Evolutionary conservation across 2,329 filamentous ascomycete genomes (phyloP).

Genomic region (Colletotrichum gloeosporioides): DNA sequence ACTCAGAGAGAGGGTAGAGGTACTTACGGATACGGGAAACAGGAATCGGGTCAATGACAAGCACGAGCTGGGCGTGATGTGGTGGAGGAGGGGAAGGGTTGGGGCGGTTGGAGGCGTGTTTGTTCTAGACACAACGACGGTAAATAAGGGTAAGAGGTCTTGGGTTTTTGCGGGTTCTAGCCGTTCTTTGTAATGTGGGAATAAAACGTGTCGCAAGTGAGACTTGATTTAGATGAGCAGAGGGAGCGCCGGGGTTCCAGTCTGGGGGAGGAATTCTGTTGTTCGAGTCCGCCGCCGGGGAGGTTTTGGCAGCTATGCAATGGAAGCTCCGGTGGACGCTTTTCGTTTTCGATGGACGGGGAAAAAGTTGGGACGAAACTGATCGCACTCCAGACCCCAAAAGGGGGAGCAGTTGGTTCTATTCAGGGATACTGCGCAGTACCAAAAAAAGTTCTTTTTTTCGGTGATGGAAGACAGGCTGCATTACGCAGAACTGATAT

Average conservation of each 20-base stretch:
- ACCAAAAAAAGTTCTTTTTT: not conserved
- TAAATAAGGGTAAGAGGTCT: not conserved
- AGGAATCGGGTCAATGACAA: not conserved
- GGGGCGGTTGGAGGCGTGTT: not conserved
- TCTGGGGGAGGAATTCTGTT: not conserved
- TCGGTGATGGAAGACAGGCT: not conserved
- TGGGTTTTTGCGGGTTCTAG: not conserved
- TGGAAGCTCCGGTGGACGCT: not conserved
- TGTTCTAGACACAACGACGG: not conserved
- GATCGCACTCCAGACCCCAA: not conserved
- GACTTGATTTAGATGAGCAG: not conserved
- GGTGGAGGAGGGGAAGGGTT: not conserved
- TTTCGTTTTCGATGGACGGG: not conserved
- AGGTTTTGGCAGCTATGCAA: not conserved
- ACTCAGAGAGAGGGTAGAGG: not conserved
- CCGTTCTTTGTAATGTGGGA: not conserved
- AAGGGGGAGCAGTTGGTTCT: not conserved
- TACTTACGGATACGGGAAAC: not conserved
- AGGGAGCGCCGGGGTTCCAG: not conserved
- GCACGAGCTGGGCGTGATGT: not conserved
- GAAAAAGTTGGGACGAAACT: not conserved
- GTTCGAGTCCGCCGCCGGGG: not conserved
- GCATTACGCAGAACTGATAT: not conserved
- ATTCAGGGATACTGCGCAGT: not conserved
- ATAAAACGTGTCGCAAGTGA: constrained; percentile 3